A percentile compares a stretch with the other conserved stretches of the same genome.
Evolutionary conservation across 768 basidiomycete species (phyloP).

Genomic region (Pleurotus platypus): DNA sequence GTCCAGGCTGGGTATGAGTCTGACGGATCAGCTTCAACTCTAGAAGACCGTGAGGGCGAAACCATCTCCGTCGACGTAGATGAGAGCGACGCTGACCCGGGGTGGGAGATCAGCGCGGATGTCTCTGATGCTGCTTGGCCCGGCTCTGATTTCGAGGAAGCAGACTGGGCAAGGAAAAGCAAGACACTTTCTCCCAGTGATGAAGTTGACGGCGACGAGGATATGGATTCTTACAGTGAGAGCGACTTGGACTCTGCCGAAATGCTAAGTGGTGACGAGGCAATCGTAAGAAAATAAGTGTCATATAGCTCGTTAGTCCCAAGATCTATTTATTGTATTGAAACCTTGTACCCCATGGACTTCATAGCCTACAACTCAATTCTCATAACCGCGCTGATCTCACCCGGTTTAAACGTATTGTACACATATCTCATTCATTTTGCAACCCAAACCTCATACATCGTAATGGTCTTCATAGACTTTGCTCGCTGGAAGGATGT

Average conservation of each 20-base stretch:
- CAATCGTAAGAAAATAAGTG: no score
- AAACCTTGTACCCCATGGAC: no score
- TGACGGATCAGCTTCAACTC: neutral
- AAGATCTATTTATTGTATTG: no score
- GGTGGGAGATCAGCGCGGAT: slow-evolving; percentile 3
- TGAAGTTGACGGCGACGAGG: neutral
- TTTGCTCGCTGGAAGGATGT: no score
- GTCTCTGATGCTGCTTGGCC: slow-evolving; percentile 10
- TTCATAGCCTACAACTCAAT: no score
- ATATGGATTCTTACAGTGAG: slow-evolving; percentile 4
- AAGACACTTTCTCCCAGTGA: neutral
- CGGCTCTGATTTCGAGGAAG: neutral
- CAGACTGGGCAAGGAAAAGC: neutral
- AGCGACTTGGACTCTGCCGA: slow-evolving; percentile 13
- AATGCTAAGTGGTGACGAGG: slow-evolving; percentile 12
- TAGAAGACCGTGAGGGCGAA: neutral
- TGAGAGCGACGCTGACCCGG: slow-evolving; percentile 9
- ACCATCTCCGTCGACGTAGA: neutral
- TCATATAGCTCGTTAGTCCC: no score
- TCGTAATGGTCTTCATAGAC: no score
- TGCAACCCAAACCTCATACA: neutral
- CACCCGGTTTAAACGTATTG: no score
- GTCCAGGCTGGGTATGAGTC: neutral
- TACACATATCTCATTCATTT: neutral
- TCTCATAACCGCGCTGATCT: no score